These are phyloP conservation scores for Cladosporium sp. DNA, from an alignment of 2,329 filamentous ascomycete genomes.

Conservation along the genomic window DNA sequence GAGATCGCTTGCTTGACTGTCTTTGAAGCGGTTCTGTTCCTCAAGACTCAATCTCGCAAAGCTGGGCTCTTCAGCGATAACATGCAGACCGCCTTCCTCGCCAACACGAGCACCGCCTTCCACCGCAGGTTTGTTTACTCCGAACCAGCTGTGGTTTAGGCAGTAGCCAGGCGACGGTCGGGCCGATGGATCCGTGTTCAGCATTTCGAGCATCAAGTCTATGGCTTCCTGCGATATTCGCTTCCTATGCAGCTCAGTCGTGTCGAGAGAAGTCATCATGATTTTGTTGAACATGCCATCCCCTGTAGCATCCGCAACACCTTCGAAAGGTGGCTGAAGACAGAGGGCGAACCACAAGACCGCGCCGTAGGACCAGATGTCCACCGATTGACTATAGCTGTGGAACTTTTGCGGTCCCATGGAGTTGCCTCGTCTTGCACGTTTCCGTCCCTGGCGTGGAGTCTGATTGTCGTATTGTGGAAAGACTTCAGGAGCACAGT, in stretches of 20 bases:
- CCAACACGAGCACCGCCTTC: slow-evolving; percentile 15
- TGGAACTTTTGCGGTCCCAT: slow-evolving; percentile 45
- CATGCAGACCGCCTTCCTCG: slow-evolving; percentile 35
- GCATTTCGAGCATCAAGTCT: slow-evolving; percentile 74
- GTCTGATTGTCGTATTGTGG: slow-evolving; percentile 72
- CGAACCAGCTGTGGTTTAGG: slow-evolving; percentile 73
- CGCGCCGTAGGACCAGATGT: slow-evolving; percentile 94
- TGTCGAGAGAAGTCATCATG: slow-evolving; percentile 74
- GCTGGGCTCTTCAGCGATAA: slow-evolving; percentile 53
- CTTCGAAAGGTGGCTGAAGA: slow-evolving; percentile 76
- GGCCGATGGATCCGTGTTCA: slow-evolving; percentile 75
- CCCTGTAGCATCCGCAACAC: slow-evolving; percentile 72
- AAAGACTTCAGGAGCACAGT: slow-evolving; percentile 96
- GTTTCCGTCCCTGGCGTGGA: slow-evolving; percentile 60
- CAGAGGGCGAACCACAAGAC: slow-evolving; percentile 88
- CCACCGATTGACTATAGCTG: slow-evolving; percentile 86
- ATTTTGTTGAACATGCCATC: slow-evolving; percentile 80
- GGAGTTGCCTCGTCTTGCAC: slow-evolving; percentile 51
- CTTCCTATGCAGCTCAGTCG: slow-evolving; percentile 58
- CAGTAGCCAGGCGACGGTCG: slow-evolving; percentile 73
- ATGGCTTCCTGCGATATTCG: slow-evolving; percentile 67
- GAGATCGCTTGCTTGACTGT: slow-evolving; percentile 31
- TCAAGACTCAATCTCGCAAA: slow-evolving; percentile 47
- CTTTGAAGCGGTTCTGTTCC: slow-evolving; percentile 53
- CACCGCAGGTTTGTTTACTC: slow-evolving; percentile 43